Evolutionary conservation across 495 filamentous ascomycete genomes (phyloP), one percentile per base, ranked within the genome.

Genomic region (Bryoglossum gracile): DNA sequence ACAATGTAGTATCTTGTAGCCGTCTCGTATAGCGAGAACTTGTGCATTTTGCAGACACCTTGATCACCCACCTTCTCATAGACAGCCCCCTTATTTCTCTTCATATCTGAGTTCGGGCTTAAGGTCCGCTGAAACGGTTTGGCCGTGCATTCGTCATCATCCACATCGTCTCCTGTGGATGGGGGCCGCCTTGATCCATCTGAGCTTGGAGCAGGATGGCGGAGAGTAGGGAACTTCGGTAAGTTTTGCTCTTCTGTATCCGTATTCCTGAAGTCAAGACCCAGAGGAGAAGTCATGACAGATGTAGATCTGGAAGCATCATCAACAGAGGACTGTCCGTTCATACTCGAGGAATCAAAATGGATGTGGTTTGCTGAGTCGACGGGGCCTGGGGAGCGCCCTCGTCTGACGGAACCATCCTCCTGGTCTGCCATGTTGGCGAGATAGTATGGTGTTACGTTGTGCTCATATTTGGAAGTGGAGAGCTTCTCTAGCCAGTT

Each of bases 21-120:
- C 2, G 92, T 98, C 69, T 97, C 90, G 64, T 97, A 97, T 26
- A 98, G 69, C 2, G 86, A 90, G 65, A 94, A 96, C 57, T 88
- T 89, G 72, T 95, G 88, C 86, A 98, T 94, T 54, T 87, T 84
- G 64, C 82, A 81, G 25, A 87, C 75, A 6, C 82, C 76, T 33
- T 84, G 83, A 50, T 84, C 81, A 17, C 80, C 75, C 22, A 75
- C 71, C 41, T 76, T 76, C 50, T 83, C 80, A 48, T 81, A 74
- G 23, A 56, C 40, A 58, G 63, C 37, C 55, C 70, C 49, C 58
- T 67, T 81, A 57, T 69, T 73, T 55, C 62, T 71, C 62, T 67
- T 74, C 63, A 61, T 56, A 43, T 65, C 55, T 37, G 70, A 68
- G 45, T 69, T 68, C 16, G 76, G 81, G 61, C 77, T 84, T 26